Evolutionary conservation across 140 eudicot species (phyloP), one percentile per base, ranked within the genome.

Genomic region (Cichorium intybus): DNA sequence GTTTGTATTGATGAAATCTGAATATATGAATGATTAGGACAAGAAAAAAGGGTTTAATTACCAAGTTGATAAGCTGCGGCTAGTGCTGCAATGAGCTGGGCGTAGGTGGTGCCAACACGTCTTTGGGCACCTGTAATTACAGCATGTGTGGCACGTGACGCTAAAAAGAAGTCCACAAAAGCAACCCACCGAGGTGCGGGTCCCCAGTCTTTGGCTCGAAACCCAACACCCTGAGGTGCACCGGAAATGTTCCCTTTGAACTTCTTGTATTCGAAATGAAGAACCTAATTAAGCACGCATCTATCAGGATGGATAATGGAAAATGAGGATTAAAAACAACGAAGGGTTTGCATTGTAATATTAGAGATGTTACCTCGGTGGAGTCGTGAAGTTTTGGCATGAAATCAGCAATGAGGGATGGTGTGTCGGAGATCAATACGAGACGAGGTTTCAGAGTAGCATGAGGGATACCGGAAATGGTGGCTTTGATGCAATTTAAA

Each of bases 111-210:
- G 71, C 97, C 97, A 10, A 93, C 95, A 45, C 97, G 95, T 72
- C 97, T 67, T 24, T 88, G 87, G 35, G 97, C 99, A 14, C 95
- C 99, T 0, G 95, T 74, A 26, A 92, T 74, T 52, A 88, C 90
- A 20, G 94, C 88, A 26, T 85, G 84, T 55, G 88, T 83, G 6
- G 96, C 93, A 1, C 90, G 86, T 35, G 99, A 77, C 8, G 99
- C 99, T 10, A 93, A 77, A 68, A 88, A 93, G 75, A 93, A 93
- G 74, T 88, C 99, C 22, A 88, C 97, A 62, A 88, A 93, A 22
- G 99, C 95, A 56, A 93, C 99, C 99, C 99, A 93, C 34, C 99
- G 84, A 22, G 98, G 99, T 39, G 96, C 96, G 9, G 99, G 95
- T 16, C 99, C 98, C 99, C 99, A 92, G 56, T 92, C 96, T 75